Evolutionary conservation across 2,329 filamentous ascomycete species (phyloP).

Genomic region (Ophiobolus disseminans): DNA sequence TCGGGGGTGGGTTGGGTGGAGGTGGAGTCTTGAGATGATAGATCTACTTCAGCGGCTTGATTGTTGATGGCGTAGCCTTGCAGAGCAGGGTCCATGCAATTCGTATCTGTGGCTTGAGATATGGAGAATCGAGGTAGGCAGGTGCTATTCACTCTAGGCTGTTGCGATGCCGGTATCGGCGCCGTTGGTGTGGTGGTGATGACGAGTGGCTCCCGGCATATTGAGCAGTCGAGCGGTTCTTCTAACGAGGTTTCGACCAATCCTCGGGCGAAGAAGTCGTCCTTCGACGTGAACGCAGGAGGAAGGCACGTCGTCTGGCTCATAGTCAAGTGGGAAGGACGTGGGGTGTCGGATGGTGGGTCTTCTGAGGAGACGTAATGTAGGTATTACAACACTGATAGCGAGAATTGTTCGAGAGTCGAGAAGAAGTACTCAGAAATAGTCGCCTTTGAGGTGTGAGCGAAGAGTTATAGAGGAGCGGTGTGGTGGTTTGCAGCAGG

Average conservation of each 20-base stretch:
- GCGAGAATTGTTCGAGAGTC: no score
- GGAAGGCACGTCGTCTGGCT: background rate
- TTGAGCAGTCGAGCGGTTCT: constrained; percentile 1
- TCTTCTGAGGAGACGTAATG: background rate
- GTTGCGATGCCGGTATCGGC: background rate
- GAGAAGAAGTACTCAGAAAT: no score
- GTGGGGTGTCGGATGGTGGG: no score
- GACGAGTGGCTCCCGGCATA: background rate
- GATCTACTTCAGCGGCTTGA: background rate
- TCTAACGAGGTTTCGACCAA: background rate
- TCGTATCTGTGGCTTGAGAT: background rate
- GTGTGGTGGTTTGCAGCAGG: no score
- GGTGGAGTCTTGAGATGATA: background rate
- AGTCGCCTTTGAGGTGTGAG: no score
- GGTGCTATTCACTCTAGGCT: background rate
- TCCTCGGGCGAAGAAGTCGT: background rate
- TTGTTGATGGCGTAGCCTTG: background rate
- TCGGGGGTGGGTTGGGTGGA: background rate
- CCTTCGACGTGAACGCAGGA: background rate
- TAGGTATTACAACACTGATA: no score
- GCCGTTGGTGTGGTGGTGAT: background rate
- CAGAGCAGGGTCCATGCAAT: background rate
- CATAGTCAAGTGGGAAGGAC: no score
- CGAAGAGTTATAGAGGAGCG: no score
- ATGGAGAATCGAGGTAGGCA: background rate